phyloP scores from a whole-genome alignment of 306 rosid species.

The Quercus wislizeni region DNA sequence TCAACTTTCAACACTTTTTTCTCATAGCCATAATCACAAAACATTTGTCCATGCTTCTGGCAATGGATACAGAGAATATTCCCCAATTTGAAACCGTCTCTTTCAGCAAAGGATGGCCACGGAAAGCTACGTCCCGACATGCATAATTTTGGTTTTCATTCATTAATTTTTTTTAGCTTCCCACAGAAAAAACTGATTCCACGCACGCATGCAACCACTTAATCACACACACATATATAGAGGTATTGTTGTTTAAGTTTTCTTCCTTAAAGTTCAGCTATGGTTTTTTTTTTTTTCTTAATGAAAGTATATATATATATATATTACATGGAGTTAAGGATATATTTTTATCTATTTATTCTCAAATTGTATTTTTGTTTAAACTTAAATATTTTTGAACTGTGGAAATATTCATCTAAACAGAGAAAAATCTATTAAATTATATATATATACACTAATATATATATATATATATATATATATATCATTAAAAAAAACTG shows the following conservation, averaged over 20 bases:
- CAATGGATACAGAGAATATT: constrained; percentile 32
- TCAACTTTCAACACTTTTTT: neutral
- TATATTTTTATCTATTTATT: no score
- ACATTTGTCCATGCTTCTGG: constrained; percentile 20
- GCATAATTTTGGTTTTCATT: neutral
- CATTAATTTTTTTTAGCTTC: constrained; percentile 14
- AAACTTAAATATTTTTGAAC: constrained; percentile 17
- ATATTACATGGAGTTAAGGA: no score
- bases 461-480: no score
- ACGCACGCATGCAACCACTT: neutral
- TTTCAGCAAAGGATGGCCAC: neutral
- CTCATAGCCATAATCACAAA: constrained; percentile 1
- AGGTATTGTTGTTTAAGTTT: no score
- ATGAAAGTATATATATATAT: no score
- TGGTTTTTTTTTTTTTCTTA: no score
- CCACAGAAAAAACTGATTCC: neutral
- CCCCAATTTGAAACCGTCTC: constrained; percentile 25
- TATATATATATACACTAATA: no score
- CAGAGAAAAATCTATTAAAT: no score
- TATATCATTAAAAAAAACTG: neutral
- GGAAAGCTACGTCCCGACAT: constrained; percentile 13
- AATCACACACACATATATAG: no score
- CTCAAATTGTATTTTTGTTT: fast-evolving
- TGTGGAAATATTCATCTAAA: neutral
- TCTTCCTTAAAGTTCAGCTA: no score